A percentile compares a stretch with the other conserved stretches of the same genome.
These are phyloP conservation scores for Teunomyces kruisii DNA, from an alignment of 805 yeast species.

Conservation along the genomic window DNA sequence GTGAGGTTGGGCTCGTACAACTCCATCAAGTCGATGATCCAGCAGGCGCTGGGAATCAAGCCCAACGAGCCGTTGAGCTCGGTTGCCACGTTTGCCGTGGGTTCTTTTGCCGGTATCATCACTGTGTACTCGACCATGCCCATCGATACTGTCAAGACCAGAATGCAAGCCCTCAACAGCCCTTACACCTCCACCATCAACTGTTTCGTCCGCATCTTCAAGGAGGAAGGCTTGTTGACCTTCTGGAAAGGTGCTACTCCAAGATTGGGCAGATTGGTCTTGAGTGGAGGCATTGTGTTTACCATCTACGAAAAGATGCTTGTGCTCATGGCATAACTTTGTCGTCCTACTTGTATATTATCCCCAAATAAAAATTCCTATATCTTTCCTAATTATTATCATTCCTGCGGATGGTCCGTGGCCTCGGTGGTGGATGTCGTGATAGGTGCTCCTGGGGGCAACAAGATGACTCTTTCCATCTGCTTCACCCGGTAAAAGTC, in stretches of 20 bases:
- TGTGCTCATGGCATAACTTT: slow-evolving; percentile 44
- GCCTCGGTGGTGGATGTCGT: slow-evolving; percentile 10
- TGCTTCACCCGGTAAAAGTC: slow-evolving; percentile 76
- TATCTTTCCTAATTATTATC: not conserved
- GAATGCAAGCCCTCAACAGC: slow-evolving; percentile 94
- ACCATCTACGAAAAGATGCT: slow-evolving; percentile 93
- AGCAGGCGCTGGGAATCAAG: slow-evolving; percentile 63
- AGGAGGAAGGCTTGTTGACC: slow-evolving; percentile 83
- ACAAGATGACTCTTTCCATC: slow-evolving; percentile 64
- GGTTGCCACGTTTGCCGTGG: slow-evolving; percentile 79
- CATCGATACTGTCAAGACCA: slow-evolving; percentile 90
- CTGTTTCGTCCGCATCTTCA: slow-evolving; percentile 78
- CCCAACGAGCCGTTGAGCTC: slow-evolving; percentile 76
- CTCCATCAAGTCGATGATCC: slow-evolving; percentile 76
- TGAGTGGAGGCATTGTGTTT: slow-evolving; percentile 96
- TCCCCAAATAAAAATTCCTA: not conserved
- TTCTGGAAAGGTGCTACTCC: slow-evolving; percentile 99
- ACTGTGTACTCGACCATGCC: slow-evolving; percentile 96
- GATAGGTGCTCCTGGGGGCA: slow-evolving; percentile 31
- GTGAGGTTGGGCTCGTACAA: slow-evolving; percentile 93
- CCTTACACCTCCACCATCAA: slow-evolving; percentile 73
- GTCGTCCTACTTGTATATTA: not conserved
- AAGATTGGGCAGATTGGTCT: slow-evolving; percentile 82
- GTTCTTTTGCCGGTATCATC: slow-evolving; percentile 85
- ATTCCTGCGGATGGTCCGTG: not conserved